Evolutionary conservation across 2,329 filamentous ascomycete species (phyloP).

Genomic region (Claviceps sorghi): DNA sequence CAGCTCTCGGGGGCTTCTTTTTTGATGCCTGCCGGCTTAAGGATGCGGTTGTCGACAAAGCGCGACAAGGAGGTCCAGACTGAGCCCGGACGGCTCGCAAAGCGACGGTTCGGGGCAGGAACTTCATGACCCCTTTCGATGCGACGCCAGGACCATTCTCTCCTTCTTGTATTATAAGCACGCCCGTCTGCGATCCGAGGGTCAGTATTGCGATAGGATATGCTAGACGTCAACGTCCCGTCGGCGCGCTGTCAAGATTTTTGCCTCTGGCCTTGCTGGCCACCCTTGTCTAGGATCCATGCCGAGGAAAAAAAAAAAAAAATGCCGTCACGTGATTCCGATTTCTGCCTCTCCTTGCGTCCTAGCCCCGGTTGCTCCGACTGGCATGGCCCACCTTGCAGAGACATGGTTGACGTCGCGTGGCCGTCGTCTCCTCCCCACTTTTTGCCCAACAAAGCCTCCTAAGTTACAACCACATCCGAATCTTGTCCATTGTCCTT

Average conservation of each 20-base stretch:
- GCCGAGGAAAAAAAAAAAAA: neutral
- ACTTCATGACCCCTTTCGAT: slow-evolving; percentile 15
- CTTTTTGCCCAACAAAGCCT: neutral
- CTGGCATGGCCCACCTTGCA: no score
- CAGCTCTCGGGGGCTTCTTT: neutral
- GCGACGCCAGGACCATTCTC: neutral
- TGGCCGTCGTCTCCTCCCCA: neutral
- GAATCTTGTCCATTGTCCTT: neutral
- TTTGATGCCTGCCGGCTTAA: slow-evolving; percentile 1
- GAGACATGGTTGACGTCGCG: slow-evolving; percentile 2
- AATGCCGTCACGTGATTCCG: neutral
- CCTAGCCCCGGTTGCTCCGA: no score
- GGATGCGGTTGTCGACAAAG: slow-evolving; percentile 13
- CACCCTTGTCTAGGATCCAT: neutral
- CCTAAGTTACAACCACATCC: neutral
- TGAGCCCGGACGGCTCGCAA: slow-evolving; percentile 11
- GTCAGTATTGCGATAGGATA: neutral
- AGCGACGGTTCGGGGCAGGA: slow-evolving; percentile 14
- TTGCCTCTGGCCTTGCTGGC: neutral
- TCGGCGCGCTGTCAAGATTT: neutral
- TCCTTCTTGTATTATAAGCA: slow-evolving; percentile 1
- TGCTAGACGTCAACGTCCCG: neutral
- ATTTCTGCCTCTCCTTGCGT: neutral
- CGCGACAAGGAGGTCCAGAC: slow-evolving; percentile 7
- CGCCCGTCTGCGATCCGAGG: no score